Percentiles rank a stretch among this genome's conserved stretches.
These are phyloP conservation scores for Parastagonospora nodorum DNA, from an alignment of 2,329 filamentous ascomycete genomes.

Conservation along the genomic window DNA sequence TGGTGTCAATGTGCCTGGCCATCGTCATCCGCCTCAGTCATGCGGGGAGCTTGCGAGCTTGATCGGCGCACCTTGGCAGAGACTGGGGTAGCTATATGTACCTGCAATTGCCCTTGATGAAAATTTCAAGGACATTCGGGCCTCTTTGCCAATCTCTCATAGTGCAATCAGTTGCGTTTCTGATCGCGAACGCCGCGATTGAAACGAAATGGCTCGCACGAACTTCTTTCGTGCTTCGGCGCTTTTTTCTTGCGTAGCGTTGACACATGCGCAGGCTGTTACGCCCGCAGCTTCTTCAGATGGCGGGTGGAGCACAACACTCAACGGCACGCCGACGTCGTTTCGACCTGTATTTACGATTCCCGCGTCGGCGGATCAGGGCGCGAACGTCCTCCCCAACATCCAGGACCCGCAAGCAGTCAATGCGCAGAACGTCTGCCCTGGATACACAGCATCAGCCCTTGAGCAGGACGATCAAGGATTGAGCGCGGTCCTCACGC, in stretches of 20 bases:
- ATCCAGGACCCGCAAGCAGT: slow-evolving; percentile 67
- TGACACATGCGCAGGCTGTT: slow-evolving; percentile 22
- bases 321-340: slow-evolving; percentile 35
- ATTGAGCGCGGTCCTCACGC: slow-evolving; percentile 56
- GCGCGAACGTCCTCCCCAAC: slow-evolving; percentile 59
- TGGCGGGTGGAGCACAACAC: slow-evolving; percentile 27
- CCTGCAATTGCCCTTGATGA: neutral
- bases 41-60: slow-evolving; percentile 19
- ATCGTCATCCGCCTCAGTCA: slow-evolving; percentile 16
- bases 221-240: slow-evolving; percentile 28
- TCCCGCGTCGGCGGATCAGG: slow-evolving; percentile 41
- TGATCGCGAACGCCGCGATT: slow-evolving; percentile 2
- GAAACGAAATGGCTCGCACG: slow-evolving; percentile 32
- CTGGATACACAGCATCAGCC: slow-evolving; percentile 62
- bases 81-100: slow-evolving; percentile 12
- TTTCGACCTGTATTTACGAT: slow-evolving; percentile 44
- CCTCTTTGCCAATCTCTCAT: neutral
- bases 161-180: neutral
- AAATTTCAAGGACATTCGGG: neutral
- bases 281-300: slow-evolving; percentile 18
- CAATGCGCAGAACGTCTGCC: slow-evolving; percentile 67
- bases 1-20: slow-evolving; percentile 8
- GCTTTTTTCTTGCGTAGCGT: slow-evolving; percentile 27
- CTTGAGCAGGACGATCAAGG: slow-evolving; percentile 54
- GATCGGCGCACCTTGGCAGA: slow-evolving; percentile 1